phyloP scores from a whole-genome alignment of 202 grass and related monocot species.

The Hordeum pubiflorum region DNA sequence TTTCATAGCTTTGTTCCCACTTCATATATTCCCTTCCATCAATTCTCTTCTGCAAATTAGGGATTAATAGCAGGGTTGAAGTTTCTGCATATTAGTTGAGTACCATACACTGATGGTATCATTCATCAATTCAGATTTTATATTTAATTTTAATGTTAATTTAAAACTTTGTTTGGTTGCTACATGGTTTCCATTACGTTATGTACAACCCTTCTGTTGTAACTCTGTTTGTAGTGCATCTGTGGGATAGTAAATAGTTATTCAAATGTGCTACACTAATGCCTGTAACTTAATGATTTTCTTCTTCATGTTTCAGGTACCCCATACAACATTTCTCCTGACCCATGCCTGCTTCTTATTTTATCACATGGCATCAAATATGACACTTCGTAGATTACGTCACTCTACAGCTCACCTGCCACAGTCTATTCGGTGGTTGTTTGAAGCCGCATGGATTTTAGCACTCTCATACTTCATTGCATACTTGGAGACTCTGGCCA shows the following conservation, averaged over 20 bases:
- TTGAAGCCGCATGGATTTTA: conserved; percentile 72
- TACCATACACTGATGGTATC: not conserved
- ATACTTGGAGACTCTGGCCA: conserved; percentile 84
- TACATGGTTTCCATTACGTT: not conserved
- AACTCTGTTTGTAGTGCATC: not conserved
- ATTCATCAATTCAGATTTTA: not conserved
- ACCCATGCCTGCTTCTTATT: conserved; percentile 85
- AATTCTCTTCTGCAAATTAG: not conserved
- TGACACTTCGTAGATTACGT: conserved; percentile 73
- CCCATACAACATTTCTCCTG: conserved; percentile 76
- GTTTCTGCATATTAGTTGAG: not conserved
- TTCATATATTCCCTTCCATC: not conserved
- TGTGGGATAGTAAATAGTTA: not conserved
- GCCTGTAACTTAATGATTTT: not conserved
- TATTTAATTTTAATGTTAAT: not conserved
- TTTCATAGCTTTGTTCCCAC: not conserved
- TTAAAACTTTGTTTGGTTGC: not conserved
- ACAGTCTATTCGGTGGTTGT: conserved; percentile 50
- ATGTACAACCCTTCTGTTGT: not conserved
- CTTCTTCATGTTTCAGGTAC: conserved; percentile 60
- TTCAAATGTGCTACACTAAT: not conserved
- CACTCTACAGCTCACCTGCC: conserved; percentile 53
- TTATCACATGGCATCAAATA: conserved; percentile 89
- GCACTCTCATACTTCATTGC: conserved; percentile 87
- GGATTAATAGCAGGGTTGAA: not conserved